These are phyloP conservation scores for Phytophthora melonis DNA, from an alignment of 352 stramenopile genomes.

Conservation along the genomic window DNA sequence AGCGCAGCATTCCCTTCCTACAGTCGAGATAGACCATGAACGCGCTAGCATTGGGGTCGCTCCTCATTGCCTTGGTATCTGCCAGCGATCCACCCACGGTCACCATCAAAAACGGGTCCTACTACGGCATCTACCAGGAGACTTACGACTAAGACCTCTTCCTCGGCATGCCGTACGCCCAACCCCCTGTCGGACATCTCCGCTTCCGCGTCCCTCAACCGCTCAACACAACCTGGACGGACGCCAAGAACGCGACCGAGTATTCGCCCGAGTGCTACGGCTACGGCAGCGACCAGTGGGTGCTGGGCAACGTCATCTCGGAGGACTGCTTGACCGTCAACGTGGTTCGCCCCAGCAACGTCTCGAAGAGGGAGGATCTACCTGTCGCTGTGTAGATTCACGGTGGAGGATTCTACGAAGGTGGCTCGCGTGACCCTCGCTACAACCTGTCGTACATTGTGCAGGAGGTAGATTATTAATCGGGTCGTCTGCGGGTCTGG, in stretches of 20 bases:
- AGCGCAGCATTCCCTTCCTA: too few species aligned
- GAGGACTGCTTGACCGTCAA: slow-evolving; percentile 37
- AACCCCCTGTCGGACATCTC: slow-evolving; percentile 30
- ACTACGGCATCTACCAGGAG: slow-evolving; percentile 35
- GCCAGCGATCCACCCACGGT: slow-evolving; percentile 15
- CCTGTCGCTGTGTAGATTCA: slow-evolving; percentile 43
- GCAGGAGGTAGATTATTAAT: too few species aligned
- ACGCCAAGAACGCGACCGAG: slow-evolving; percentile 40
- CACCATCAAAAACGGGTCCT: slow-evolving; percentile 41
- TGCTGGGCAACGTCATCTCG: slow-evolving; percentile 30
- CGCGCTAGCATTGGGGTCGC: background rate
- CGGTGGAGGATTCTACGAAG: slow-evolving; percentile 33
- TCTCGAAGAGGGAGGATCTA: slow-evolving; percentile 19
- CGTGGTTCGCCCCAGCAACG: slow-evolving; percentile 39
- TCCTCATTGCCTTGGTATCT: slow-evolving; percentile 2
- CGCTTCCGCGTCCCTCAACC: slow-evolving; percentile 33
- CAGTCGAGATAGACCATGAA: background rate
- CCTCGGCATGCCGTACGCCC: slow-evolving; percentile 42
- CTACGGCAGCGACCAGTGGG: slow-evolving; percentile 37
- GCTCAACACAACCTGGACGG: slow-evolving; percentile 33
- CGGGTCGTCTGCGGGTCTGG: too few species aligned
- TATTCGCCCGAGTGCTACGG: slow-evolving; percentile 50
- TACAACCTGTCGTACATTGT: slow-evolving; percentile 47
- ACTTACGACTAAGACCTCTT: slow-evolving; percentile 43
- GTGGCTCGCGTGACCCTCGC: slow-evolving; percentile 37